These are phyloP conservation scores for Populus davidiana DNA, from an alignment of 345 rosid species.

Conservation along the genomic window DNA sequence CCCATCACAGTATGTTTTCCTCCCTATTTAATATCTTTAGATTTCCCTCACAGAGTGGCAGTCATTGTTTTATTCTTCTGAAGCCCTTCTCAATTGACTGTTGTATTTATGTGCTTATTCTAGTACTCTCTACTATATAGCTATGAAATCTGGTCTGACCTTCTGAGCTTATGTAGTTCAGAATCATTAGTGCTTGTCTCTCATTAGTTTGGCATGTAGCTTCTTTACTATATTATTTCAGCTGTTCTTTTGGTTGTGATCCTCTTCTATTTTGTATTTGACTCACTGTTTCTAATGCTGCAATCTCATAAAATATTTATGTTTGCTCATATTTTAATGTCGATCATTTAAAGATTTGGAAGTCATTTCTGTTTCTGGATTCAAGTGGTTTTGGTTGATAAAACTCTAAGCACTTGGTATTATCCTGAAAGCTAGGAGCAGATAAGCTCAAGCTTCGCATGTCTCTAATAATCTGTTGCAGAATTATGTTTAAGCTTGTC, in stretches of 20 bases:
- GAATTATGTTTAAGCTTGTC: neutral
- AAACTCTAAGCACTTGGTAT: neutral
- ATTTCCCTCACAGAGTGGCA: neutral
- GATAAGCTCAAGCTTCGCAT: neutral
- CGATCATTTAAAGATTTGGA: neutral
- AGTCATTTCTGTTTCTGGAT: neutral
- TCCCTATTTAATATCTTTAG: neutral
- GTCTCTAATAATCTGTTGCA: neutral
- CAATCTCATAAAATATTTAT: neutral
- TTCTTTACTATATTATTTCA: neutral
- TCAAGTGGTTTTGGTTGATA: neutral
- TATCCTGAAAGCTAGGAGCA: neutral
- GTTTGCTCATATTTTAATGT: neutral
- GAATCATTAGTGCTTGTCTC: neutral
- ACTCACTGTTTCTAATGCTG: neutral
- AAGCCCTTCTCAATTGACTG: neutral
- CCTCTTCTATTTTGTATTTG: neutral
- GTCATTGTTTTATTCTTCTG: neutral
- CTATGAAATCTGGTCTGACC: neutral
- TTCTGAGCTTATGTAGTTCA: neutral
- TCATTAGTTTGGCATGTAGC: neutral
- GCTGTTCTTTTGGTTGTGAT: neutral
- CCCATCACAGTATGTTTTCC: conserved; percentile 64
- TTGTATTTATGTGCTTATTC: neutral
- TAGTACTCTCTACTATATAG: neutral